Conservation (phyloP, 2,329 filamentous ascomycete species). For the Fusarium clavum region DNA sequence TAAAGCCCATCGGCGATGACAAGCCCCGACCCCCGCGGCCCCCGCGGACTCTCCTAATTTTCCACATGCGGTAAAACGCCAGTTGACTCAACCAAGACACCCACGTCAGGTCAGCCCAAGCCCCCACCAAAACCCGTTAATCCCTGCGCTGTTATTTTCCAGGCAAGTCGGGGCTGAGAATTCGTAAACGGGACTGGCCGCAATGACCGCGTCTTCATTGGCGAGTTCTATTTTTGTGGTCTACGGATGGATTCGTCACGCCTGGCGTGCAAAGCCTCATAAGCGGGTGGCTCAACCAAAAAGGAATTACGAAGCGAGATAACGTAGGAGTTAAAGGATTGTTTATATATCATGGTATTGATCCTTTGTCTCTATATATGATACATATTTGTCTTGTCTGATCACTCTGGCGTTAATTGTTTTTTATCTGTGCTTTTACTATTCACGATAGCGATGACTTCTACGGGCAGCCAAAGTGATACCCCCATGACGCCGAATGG, state of each 20-base stretch:
- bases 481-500: conserved; percentile 9
- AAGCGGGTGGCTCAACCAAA: conserved; percentile 16
- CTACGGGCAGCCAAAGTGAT: conserved; percentile 1
- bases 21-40: background rate
- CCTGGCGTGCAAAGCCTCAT: conserved; percentile 10
- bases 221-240: conserved; percentile 24
- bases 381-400: background rate
- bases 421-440: background rate
- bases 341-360: background rate
- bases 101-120: conserved; percentile 9
- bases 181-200: background rate
- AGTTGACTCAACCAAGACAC: background rate
- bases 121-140: background rate
- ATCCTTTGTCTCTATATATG: background rate
- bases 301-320: conserved; percentile 7
- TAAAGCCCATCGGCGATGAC: background rate
- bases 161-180: background rate
- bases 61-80: background rate
- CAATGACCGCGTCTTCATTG: background rate
- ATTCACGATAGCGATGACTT: background rate
- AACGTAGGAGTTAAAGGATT: background rate
- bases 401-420: background rate
- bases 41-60: background rate
- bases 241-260: conserved; percentile 4
- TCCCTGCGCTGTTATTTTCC: background rate